Evolutionary conservation across 495 filamentous ascomycete species (phyloP).

Genomic region (Astrocystis sublimbata): DNA sequence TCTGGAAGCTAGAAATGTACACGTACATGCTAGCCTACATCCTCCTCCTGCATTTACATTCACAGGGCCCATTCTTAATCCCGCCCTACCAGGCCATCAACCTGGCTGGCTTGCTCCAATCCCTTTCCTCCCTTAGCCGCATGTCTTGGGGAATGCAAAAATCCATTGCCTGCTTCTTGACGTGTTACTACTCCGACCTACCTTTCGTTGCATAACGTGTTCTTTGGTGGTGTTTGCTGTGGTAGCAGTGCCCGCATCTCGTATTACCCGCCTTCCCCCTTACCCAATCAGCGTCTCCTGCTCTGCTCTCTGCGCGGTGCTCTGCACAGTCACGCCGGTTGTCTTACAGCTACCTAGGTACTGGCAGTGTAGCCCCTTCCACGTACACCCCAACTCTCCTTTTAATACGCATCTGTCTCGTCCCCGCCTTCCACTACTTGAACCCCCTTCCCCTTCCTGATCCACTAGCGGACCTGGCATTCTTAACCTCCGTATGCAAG

Average conservation of each 20-base stretch:
- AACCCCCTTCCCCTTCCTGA: conserved; percentile 33
- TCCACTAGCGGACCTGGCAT: conserved; percentile 37
- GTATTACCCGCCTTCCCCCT: conserved; percentile 32
- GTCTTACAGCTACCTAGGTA: conserved; percentile 32
- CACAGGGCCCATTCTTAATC: conserved; percentile 20
- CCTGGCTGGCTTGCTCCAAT: conserved; percentile 22
- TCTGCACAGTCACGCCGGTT: conserved; percentile 37
- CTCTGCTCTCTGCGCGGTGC: conserved; percentile 16
- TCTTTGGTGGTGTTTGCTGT: conserved; percentile 28
- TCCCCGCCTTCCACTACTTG: conserved; percentile 31
- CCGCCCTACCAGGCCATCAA: conserved; percentile 20
- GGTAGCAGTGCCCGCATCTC: conserved; percentile 33
- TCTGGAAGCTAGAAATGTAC: conserved; percentile 19
- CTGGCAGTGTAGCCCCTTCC: conserved; percentile 31
- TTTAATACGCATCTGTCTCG: conserved; percentile 35
- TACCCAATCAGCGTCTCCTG: conserved; percentile 32
- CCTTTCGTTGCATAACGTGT: conserved; percentile 24
- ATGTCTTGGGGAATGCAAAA: conserved; percentile 28
- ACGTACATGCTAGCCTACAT: conserved; percentile 25
- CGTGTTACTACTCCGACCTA: conserved; percentile 38
- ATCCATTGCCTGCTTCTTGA: conserved; percentile 41
- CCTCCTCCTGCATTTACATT: conserved; percentile 28
- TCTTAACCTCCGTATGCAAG: conserved; percentile 35
- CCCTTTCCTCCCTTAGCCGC: conserved; percentile 26
- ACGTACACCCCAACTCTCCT: conserved; percentile 27